Base-by-base conservation (phyloP, 768 basidiomycete species). In the Macrolepiota dolichaula region DNA sequence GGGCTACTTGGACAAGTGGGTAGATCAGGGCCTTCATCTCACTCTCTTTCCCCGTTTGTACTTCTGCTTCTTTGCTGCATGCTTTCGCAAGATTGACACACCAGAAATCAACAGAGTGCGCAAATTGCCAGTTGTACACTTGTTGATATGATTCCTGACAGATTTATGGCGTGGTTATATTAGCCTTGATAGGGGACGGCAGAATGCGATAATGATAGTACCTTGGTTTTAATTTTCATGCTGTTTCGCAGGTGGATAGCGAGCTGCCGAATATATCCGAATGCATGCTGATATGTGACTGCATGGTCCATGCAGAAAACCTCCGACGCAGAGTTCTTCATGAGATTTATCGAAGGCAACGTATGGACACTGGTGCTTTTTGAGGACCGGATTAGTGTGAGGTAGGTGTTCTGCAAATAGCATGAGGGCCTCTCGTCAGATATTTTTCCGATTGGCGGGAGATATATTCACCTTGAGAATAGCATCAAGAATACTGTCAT, bases 71-170 rank as follows among this genome's bases (percentile, higher is more conserved):
- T 29, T 77, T 76, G 68, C 88, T 85, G 68, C 92, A 96, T 15
- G 93, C 89, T 47, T 88, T 81, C 22, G 88, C 89, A 10, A 99
- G 81, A 10, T 98, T 94, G 44, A 92, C 81, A 42, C 85, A 83
- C 97, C 97, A 99, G 69, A 98, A 98, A 77, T 99, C 97, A 65
- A 99, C 78, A 61, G 87, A 92, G 72, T 99, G 97, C 2, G 89
- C 91, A 66, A 89, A 98, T 76, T 98, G 97, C 97, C 97, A 99
- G 75, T 98, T 99, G 76, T 99, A 97, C 22, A 99, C 96, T 67
- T 91, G 88, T 72, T 89, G 89, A 76, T 91, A 96, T 9, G 93
- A 87, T 66, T 98, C 95, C 89, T 94, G 72, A 46, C 22, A 57
- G 13, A 44, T 47, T 10, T 24, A 55, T 51, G 19, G 51, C 15